Evolutionary conservation across 176 grass and related monocot species (phyloP), one percentile per base, ranked within the genome.

Genomic region (Bothriochloa decipiens): DNA sequence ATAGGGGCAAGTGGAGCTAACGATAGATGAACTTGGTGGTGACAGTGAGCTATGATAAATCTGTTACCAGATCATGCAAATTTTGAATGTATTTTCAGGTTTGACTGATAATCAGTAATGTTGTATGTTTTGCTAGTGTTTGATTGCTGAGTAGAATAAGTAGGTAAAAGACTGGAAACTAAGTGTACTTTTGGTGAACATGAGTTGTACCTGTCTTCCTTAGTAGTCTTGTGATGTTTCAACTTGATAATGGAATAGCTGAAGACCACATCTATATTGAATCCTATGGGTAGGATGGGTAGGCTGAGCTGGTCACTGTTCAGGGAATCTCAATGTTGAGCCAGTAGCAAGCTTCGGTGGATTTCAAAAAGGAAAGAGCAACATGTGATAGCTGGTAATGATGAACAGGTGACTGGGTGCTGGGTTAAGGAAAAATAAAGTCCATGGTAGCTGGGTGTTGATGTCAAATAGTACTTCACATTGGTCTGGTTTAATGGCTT

Each of bases 171-270:
- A 16, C 46, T 49, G 13, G 46, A 49, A 46, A 47, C 15, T 47
- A 47, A 49, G 46, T 49, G 22, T 16, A 3, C 16, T 55, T 45
- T 47, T 78, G 61, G 33, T 47, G 15, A 73, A 58, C 20, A 9
- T 58, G 16, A 26, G 11, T 11, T 65, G 17, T 72, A 32, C 29
- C 29, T 32, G 29, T 32, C 29, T 32, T 32, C 29, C 29, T 32
- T 32, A 32, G 29, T 72, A 45, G 23, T 47, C 39, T 79, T 86
- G 68, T 74, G 26, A 27, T 40, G 4, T 79, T 83, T 79, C 75
- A 68, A 79, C 17, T 32, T 65, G 8, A 46, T 63, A 79, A 74
- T 83, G 8, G 20, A 81, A 72, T 61, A 39, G 10, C 13, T 73
- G 72, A 47, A 60, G 23, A 8, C 6, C 52, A 1, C 35, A 39